These are phyloP conservation scores for Pseudogymnoascus sp. DNA, from an alignment of 2,329 filamentous ascomycete species.

Conservation along the genomic window DNA sequence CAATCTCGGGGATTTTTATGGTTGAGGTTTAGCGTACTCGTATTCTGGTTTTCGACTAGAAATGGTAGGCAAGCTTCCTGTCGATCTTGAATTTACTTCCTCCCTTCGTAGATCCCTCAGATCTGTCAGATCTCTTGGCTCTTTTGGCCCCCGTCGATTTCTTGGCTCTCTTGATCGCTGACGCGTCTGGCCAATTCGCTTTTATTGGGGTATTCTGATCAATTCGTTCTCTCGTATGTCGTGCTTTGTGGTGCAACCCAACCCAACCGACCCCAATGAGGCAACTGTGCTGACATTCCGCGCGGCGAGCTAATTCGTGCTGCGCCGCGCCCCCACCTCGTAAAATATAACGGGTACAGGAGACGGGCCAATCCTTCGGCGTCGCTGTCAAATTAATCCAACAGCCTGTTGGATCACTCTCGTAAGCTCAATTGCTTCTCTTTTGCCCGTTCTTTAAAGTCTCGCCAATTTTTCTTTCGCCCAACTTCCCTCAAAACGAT, in stretches of 20 bases:
- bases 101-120: neutral
- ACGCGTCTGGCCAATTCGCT: neutral
- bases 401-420: neutral
- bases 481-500: slow-evolving; percentile 50
- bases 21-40: neutral
- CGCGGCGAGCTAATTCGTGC: neutral
- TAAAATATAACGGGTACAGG: neutral
- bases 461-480: slow-evolving; percentile 33
- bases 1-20: neutral
- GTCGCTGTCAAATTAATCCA: neutral
- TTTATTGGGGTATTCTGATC: neutral
- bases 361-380: neutral
- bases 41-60: neutral
- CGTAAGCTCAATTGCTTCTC: neutral
- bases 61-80: neutral
- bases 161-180: neutral
- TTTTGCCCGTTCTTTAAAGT: neutral
- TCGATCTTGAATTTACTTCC: neutral
- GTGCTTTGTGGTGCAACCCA: neutral
- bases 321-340: neutral
- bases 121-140: neutral
- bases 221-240: neutral
- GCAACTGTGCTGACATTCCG: neutral
- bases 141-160: neutral
- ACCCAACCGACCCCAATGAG: neutral